phyloP scores from a whole-genome alignment of 1,139 yeast species.

The Candida gigantensis region DNA sequence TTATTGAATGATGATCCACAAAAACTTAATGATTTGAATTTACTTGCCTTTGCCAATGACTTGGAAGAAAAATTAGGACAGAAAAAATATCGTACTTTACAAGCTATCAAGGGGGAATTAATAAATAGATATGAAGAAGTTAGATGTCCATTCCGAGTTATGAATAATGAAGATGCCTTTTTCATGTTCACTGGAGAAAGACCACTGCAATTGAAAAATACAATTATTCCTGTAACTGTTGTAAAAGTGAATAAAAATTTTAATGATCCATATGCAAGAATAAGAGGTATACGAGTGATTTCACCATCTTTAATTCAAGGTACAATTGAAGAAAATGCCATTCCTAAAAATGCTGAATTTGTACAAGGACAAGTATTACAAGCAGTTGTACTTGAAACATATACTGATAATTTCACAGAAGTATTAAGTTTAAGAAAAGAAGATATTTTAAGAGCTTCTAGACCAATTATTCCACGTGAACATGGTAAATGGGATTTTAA shows the following conservation, averaged over 20 bases:
- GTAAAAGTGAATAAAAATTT: slow-evolving; percentile 52
- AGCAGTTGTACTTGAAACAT: slow-evolving; percentile 71
- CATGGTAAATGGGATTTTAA: slow-evolving; percentile 79
- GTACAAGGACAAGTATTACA: slow-evolving; percentile 80
- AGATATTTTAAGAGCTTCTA: slow-evolving; percentile 63
- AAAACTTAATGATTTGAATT: slow-evolving; percentile 83
- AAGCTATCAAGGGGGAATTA: slow-evolving; percentile 85
- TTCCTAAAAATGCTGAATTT: slow-evolving; percentile 54
- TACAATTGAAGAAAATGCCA: slow-evolving; percentile 63
- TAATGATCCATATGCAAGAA: slow-evolving; percentile 36
- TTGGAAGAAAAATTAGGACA: slow-evolving; percentile 74
- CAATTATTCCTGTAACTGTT: slow-evolving; percentile 77
- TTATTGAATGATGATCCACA: too few relatives aligned
- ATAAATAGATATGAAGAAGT: slow-evolving; percentile 86
- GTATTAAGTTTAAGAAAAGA: slow-evolving; percentile 68
- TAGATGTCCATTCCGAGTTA: slow-evolving; percentile 67
- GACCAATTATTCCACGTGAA: slow-evolving; percentile 52
- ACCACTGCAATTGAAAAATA: slow-evolving; percentile 65
- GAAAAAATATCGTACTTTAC: slow-evolving; percentile 78
- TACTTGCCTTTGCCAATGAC: slow-evolving; percentile 94
- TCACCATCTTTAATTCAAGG: slow-evolving; percentile 82
- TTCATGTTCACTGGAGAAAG: slow-evolving; percentile 87
- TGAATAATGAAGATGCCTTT: slow-evolving; percentile 75
- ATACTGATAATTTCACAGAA: slow-evolving; percentile 72
- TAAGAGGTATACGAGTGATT: slow-evolving; percentile 53